These are phyloP conservation scores for Aspergillus fumigatiaffinis DNA, from an alignment of 2,329 filamentous ascomycete species.

Conservation along the genomic window DNA sequence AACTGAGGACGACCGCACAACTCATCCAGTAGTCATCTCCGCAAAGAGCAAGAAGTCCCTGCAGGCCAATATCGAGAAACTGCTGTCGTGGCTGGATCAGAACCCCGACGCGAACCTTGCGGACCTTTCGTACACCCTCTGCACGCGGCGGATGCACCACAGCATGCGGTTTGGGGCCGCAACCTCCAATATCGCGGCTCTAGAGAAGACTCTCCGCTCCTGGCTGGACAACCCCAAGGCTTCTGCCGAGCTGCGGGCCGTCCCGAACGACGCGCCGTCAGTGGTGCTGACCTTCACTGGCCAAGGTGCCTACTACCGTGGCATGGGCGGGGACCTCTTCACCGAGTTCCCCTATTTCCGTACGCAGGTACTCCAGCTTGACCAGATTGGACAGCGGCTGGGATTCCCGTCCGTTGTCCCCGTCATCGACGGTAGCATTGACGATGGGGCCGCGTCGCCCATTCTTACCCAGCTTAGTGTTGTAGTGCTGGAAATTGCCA, in stretches of 20 bases:
- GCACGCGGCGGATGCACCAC: slow-evolving; percentile 48
- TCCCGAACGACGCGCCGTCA: slow-evolving; percentile 8
- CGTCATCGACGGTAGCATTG: slow-evolving; percentile 12
- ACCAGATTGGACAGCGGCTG: slow-evolving; percentile 17
- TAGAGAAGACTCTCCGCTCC: slow-evolving; percentile 3
- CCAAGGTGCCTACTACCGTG: slow-evolving; percentile 28
- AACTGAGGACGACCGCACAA: slow-evolving; percentile 42
- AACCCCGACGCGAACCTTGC: slow-evolving; percentile 43
- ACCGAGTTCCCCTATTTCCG: slow-evolving; percentile 19
- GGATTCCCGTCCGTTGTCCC: slow-evolving; percentile 25
- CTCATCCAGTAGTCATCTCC: slow-evolving; percentile 53
- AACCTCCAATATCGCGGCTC: neutral
- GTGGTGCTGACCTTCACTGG: slow-evolving; percentile 39
- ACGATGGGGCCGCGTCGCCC: slow-evolving; percentile 38
- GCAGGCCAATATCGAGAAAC: slow-evolving; percentile 50
- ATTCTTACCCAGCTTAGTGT: slow-evolving; percentile 36
- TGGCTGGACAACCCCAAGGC: slow-evolving; percentile 2
- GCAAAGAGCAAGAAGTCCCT: slow-evolving; percentile 49
- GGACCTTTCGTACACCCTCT: slow-evolving; percentile 61
- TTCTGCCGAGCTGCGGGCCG: slow-evolving; percentile 54
- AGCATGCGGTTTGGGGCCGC: slow-evolving; percentile 6
- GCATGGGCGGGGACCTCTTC: slow-evolving; percentile 30
- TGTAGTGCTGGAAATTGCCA: slow-evolving; percentile 39
- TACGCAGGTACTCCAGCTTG: slow-evolving; percentile 17
- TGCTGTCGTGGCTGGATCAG: slow-evolving; percentile 42